Conservation (phyloP, 106 monocot species). For the Dactylorhiza incarnata region DNA sequence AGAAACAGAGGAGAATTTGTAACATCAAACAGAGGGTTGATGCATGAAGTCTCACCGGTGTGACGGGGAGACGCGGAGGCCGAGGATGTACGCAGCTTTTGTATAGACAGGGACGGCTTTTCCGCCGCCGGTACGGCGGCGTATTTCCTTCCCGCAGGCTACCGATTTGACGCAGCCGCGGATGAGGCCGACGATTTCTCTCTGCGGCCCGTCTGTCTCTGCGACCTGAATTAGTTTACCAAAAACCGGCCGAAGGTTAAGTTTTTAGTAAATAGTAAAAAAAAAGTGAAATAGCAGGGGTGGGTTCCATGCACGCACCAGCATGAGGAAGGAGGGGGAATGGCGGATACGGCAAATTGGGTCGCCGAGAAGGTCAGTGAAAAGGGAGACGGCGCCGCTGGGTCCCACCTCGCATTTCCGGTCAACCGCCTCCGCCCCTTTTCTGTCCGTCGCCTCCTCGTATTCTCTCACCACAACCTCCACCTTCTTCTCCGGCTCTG, state of each 20-base stretch:
- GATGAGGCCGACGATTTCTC: slow-evolving; percentile 53
- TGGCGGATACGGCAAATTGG: slow-evolving; percentile 40
- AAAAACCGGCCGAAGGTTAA: no score
- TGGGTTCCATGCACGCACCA: slow-evolving; percentile 8
- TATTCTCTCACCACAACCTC: slow-evolving; percentile 34
- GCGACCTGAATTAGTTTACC: slow-evolving; percentile 28
- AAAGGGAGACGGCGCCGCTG: slow-evolving; percentile 28
- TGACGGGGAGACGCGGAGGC: slow-evolving; percentile 56
- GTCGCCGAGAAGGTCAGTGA: slow-evolving; percentile 42
- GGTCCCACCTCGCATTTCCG: slow-evolving; percentile 71
- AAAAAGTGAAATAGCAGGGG: not conserved
- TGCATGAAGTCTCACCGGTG: slow-evolving; percentile 27
- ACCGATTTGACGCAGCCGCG: slow-evolving; percentile 69
- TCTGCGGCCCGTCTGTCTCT: slow-evolving; percentile 25
- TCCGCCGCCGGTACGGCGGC: slow-evolving; percentile 3
- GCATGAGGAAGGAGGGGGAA: slow-evolving; percentile 29
- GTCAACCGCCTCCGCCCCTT: slow-evolving; percentile 43
- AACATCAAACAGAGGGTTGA: not conserved
- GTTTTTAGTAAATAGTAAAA: not conserved
- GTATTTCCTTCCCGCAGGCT: slow-evolving; percentile 36
- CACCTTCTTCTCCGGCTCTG: slow-evolving; percentile 8
- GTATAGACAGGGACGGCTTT: slow-evolving; percentile 25
- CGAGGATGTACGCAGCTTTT: slow-evolving; percentile 59
- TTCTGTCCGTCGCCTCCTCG: slow-evolving; percentile 36
- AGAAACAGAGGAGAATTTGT: not conserved